A percentile compares a stretch with the other conserved stretches of the same genome.
Evolutionary conservation across 1,284 basidiomycete genomes (phyloP).

Genomic region (Microbotryomycetes sp.): DNA sequence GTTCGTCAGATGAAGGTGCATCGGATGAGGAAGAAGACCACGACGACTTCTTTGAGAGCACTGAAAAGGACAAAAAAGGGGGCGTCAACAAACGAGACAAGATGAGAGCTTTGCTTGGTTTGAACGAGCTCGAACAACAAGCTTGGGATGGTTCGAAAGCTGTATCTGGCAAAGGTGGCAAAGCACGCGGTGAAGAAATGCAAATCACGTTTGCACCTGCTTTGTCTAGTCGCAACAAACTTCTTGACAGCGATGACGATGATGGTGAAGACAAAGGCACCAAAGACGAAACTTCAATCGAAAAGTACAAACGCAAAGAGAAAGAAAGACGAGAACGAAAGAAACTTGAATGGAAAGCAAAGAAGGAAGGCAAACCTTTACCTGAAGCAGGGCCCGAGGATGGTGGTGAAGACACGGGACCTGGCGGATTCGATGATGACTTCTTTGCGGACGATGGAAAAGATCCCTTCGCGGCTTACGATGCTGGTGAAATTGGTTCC

Average conservation of each 20-base stretch:
- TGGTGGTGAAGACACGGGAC: constrained; percentile 28
- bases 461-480: constrained; percentile 63
- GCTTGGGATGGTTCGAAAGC: constrained; percentile 28
- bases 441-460: constrained; percentile 34
- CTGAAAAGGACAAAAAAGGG: constrained; percentile 13
- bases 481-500: constrained; percentile 43
- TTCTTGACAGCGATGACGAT: constrained; percentile 41
- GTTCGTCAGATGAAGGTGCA: constrained; percentile 50
- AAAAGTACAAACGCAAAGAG: constrained; percentile 71
- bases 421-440: constrained; percentile 36
- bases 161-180: constrained; percentile 13
- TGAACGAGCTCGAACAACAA: constrained; percentile 15
- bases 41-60: constrained; percentile 29
- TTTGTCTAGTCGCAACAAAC: constrained; percentile 43
- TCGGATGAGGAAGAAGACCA: constrained; percentile 20
- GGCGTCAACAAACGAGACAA: constrained; percentile 24
- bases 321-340: constrained; percentile 73
- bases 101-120: constrained; percentile 22
- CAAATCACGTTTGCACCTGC: constrained; percentile 90
- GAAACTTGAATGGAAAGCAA: constrained; percentile 47
- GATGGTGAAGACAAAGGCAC: constrained; percentile 43
- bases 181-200: constrained; percentile 51
- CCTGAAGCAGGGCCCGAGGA: constrained; percentile 5
- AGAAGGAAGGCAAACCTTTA: constrained; percentile 36
- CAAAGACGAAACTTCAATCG: constrained; percentile 69